Evolutionary conservation across 306 rosid genomes (phyloP).

Genomic region (Ceratonia siliqua): DNA sequence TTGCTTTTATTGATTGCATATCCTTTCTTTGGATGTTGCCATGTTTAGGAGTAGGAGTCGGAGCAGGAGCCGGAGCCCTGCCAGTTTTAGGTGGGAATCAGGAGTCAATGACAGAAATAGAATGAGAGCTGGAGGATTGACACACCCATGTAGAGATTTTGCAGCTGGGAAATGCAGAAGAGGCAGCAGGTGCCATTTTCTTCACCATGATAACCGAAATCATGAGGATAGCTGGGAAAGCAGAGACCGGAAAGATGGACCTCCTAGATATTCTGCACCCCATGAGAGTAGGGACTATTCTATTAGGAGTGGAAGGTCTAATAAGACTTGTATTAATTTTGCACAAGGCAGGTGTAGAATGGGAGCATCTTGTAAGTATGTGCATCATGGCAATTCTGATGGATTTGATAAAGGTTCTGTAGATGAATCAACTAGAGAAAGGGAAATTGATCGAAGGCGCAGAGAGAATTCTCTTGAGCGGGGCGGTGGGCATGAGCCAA

Average conservation of each 20-base stretch:
- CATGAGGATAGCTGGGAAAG: constrained; percentile 77
- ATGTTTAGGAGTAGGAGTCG: constrained; percentile 47
- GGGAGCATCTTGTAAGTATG: constrained; percentile 81
- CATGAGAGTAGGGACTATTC: constrained; percentile 61
- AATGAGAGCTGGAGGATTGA: constrained; percentile 58
- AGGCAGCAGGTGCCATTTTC: constrained; percentile 75
- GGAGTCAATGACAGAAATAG: constrained; percentile 67
- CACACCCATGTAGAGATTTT: constrained; percentile 79
- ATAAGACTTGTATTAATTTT: constrained; percentile 57
- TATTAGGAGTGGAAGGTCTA: constrained; percentile 63
- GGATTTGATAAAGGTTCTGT: constrained; percentile 54
- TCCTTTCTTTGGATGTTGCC: constrained; percentile 29
- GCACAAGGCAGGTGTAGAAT: constrained; percentile 80
- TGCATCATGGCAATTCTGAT: constrained; percentile 69
- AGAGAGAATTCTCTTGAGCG: constrained; percentile 68
- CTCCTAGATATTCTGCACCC: constrained; percentile 56
- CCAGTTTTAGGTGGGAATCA: constrained; percentile 67
- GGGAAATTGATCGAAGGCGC: constrained; percentile 70
- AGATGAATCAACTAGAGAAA: constrained; percentile 66
- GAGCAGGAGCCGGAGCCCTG: constrained; percentile 49
- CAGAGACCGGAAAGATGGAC: constrained; percentile 68
- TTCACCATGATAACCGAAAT: constrained; percentile 65
- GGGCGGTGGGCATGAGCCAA: constrained; percentile 59
- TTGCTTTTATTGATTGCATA: constrained; percentile 38
- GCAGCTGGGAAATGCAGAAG: constrained; percentile 84